These are phyloP conservation scores for Pythium utonaiense DNA, from an alignment of 352 stramenopile species.

Conservation along the genomic window DNA sequence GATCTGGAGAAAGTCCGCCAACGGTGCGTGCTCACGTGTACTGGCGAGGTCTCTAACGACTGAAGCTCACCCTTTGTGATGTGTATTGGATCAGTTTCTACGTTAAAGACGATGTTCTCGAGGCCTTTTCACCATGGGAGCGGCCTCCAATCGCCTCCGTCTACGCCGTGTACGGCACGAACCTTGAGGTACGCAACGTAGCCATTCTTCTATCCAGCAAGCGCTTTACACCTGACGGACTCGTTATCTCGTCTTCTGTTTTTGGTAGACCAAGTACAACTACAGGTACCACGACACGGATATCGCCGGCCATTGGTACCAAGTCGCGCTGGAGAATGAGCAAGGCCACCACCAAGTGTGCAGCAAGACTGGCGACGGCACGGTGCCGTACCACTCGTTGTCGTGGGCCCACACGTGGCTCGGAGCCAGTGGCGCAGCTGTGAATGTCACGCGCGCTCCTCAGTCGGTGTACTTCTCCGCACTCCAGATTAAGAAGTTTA, in stretches of 20 bases:
- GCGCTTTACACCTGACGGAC: neutral
- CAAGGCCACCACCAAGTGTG: conserved; percentile 42
- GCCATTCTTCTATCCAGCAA: neutral
- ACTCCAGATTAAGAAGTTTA: conserved; percentile 48
- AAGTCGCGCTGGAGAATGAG: conserved; percentile 53
- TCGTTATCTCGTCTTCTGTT: neutral
- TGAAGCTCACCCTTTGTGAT: neutral
- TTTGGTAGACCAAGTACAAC: conserved; percentile 55
- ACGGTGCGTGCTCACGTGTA: conserved; percentile 20
- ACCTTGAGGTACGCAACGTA: conserved; percentile 48
- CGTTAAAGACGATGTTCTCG: conserved; percentile 55
- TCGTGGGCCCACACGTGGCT: conserved; percentile 80
- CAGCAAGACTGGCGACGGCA: conserved; percentile 71
- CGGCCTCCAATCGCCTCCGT: conserved; percentile 67
- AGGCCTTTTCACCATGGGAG: conserved; percentile 55
- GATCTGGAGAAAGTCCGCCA: conserved; percentile 53
- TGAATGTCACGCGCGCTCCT: conserved; percentile 68
- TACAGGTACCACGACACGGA: conserved; percentile 67
- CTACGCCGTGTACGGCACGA: conserved; percentile 77
- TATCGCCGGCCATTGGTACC: conserved; percentile 53
- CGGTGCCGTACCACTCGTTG: conserved; percentile 75
- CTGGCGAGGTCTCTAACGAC: neutral
- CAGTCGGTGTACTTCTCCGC: conserved; percentile 73
- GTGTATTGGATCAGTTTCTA: conserved; percentile 42
- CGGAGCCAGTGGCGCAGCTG: conserved; percentile 31